Evolutionary conservation across 305 asterid genomes (phyloP).

Genomic region (Caryopteris hybrid): DNA sequence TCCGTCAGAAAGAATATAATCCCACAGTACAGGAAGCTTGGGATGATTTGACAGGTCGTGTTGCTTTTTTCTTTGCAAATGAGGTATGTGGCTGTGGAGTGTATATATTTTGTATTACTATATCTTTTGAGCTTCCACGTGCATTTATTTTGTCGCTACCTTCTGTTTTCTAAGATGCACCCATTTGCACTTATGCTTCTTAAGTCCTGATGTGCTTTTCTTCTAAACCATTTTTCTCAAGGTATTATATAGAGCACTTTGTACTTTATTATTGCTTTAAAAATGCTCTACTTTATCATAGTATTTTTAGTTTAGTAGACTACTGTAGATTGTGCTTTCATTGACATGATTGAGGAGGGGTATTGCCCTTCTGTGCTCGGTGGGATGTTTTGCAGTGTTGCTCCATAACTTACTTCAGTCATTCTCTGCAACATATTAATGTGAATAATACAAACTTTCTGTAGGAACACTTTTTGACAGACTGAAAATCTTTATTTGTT

Average conservation of each 20-base stretch:
- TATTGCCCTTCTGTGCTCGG: background rate
- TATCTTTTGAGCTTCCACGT: slow-evolving; percentile 1
- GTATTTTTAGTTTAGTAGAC: background rate
- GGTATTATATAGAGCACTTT: background rate
- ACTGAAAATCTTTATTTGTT: background rate
- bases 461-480: background rate
- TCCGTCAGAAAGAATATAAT: slow-evolving; percentile 52
- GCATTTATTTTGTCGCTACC: background rate
- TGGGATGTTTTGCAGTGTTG: background rate
- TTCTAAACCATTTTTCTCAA: background rate
- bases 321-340: background rate
- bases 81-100: slow-evolving; percentile 49
- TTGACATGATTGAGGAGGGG: background rate
- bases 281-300: background rate
- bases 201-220: background rate
- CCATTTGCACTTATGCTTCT: background rate
- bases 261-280: background rate
- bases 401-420: background rate
- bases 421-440: background rate
- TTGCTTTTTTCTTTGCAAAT: slow-evolving; percentile 58
- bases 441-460: background rate
- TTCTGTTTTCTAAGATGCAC: background rate
- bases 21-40: slow-evolving; percentile 73
- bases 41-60: slow-evolving; percentile 62
- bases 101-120: background rate